These are phyloP conservation scores for Trichoderma brevicompactum DNA, from an alignment of 2,329 filamentous ascomycete species.

Conservation along the genomic window DNA sequence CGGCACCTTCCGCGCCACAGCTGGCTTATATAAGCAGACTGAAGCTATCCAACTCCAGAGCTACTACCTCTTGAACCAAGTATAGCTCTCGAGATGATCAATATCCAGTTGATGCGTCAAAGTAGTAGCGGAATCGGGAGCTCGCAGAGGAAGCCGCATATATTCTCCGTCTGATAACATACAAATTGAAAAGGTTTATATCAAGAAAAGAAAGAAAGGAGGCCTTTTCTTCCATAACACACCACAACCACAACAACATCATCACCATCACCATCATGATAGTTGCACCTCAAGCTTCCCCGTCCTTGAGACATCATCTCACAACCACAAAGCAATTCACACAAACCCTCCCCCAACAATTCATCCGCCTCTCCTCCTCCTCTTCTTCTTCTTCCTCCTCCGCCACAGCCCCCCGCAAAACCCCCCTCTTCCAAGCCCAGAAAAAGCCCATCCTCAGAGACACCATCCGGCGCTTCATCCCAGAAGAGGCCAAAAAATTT, in stretches of 20 bases:
- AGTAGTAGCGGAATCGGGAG: too few species aligned
- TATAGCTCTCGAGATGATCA: background rate
- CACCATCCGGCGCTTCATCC: slow-evolving; percentile 33
- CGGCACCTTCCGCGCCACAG: background rate
- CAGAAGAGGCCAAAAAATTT: slow-evolving; percentile 33
- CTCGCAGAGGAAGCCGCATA: too few species aligned
- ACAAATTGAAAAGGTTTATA: too few species aligned
- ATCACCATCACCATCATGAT: slow-evolving; percentile 31
- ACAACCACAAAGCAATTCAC: background rate
- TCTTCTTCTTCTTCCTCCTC: background rate
- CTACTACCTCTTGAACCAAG: too few species aligned
- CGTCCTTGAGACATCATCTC: background rate
- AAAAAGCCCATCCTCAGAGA: slow-evolving; percentile 3
- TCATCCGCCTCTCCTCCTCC: background rate
- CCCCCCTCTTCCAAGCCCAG: slow-evolving; percentile 15
- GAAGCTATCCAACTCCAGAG: background rate
- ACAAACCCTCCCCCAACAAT: background rate
- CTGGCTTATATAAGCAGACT: background rate
- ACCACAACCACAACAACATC: background rate
- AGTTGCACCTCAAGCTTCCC: slow-evolving; percentile 33
- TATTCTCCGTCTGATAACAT: too few species aligned
- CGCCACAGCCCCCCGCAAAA: slow-evolving; percentile 3
- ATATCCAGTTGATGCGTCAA: too few species aligned
- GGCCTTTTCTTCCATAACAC: background rate
- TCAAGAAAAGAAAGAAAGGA: background rate